phyloP scores from a whole-genome alignment of 768 basidiomycete genomes.

The Boletus speciosus region DNA sequence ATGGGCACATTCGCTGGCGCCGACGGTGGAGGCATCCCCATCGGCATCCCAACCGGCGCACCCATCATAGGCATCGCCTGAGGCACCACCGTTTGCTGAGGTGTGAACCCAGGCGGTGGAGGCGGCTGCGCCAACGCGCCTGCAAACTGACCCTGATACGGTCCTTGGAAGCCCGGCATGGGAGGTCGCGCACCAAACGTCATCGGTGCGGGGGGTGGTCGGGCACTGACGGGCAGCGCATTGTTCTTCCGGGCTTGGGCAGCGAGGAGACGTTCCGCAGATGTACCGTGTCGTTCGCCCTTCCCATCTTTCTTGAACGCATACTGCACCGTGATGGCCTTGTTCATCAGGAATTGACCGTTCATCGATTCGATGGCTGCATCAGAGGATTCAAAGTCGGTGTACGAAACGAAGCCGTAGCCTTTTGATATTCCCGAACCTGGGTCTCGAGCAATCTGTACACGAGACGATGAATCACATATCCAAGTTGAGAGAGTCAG shows the following conservation, averaged over 20 bases:
- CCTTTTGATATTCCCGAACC: conserved; percentile 85
- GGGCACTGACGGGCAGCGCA: conserved; percentile 72
- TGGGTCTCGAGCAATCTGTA: conserved; percentile 90
- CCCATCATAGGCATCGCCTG: conserved; percentile 37
- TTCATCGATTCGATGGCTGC: conserved; percentile 97
- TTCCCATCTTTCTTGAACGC: conserved; percentile 99
- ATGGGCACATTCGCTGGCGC: conserved; percentile 39
- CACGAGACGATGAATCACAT: neutral
- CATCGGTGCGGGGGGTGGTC: conserved; percentile 74
- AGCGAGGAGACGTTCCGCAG: conserved; percentile 94
- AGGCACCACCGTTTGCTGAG: conserved; percentile 65
- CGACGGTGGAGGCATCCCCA: conserved; percentile 38
- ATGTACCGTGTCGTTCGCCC: conserved; percentile 94
- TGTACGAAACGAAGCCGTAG: conserved; percentile 96
- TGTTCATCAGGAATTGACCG: conserved; percentile 96
- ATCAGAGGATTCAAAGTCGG: conserved; percentile 96
- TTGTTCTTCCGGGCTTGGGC: conserved; percentile 96
- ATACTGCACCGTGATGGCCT: conserved; percentile 94
- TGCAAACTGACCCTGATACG: conserved; percentile 91
- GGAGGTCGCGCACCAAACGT: conserved; percentile 65
- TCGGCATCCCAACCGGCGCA: conserved; percentile 27
- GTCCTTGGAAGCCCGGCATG: conserved; percentile 69
- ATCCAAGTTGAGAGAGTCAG: neutral
- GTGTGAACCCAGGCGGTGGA: conserved; percentile 76
- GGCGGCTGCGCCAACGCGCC: conserved; percentile 80